Base-by-base conservation (phyloP, 2,329 filamentous ascomycete species). In the Rhinocladiella mackenziei region DNA sequence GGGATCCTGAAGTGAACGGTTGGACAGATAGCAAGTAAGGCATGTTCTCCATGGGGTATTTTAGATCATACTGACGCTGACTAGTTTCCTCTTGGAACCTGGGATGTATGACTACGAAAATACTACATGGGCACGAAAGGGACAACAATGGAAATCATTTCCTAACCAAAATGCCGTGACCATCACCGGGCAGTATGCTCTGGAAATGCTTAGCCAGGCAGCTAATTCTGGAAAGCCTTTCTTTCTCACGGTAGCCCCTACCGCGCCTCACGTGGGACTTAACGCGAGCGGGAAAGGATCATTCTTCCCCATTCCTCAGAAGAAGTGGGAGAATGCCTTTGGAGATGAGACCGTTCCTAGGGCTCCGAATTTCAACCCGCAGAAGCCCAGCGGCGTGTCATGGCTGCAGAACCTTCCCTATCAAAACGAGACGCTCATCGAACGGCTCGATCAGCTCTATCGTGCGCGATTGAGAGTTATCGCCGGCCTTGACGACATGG, bases 41-140 rank as follows among this genome's bases (percentile, higher is more conserved):
- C n/a, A n/a, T n/a, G n/a, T n/a, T n/a, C n/a, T n/a, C n/a, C n/a
- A n/a, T n/a, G n/a, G n/a, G n/a, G n/a, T n/a, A n/a, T n/a, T n/a
- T n/a, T n/a, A n/a, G n/a, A n/a, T n/a, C n/a, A n/a, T n/a, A n/a
- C n/a, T n/a, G n/a, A n/a, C n/a, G n/a, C n/a, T n/a, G n/a, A n/a
- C n/a, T n/a, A n/a, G n/a, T n/a, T n/a, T 73, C 51, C 57, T 72
- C 4, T 61, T 72, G 5, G 65, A 67, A 36, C 65, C 65, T 2
- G 62, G 57, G 51, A 86, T 83, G 0, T 86, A 86, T 56, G 67
- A 75, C 19, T 86, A 86, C 57, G 70, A 79, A 17, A 84, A 86
- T 56, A 69, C 76, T 1, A 81, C 75, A 3, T 83, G 48, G 70
- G 76, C 8, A 81, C 86, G 53, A 63, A 69, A 2, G 72, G 79